phyloP scores from a whole-genome alignment of 371 early-diverging fungal species.

The Entomophthora muscae region DNA sequence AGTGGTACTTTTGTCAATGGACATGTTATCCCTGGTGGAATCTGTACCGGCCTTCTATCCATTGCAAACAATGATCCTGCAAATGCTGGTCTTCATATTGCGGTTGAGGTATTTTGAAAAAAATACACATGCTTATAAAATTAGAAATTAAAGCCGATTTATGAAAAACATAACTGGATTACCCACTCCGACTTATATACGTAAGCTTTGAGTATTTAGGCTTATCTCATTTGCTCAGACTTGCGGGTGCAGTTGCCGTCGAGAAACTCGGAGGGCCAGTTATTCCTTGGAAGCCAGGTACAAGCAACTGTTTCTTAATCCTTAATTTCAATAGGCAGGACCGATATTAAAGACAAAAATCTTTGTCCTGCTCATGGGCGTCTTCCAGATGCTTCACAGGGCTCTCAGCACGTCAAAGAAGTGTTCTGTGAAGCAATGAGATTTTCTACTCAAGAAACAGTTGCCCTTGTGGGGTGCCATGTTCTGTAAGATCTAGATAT shows the following conservation, averaged over 20 bases:
- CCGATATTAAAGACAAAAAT: constrained; percentile 6
- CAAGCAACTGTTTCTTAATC: constrained; percentile 29
- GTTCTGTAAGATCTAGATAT: constrained; percentile 22
- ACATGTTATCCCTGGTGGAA: constrained; percentile 73
- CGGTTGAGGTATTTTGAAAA: constrained; percentile 59
- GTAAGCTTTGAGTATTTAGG: neutral
- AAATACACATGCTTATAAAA: constrained; percentile 52
- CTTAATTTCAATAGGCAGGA: neutral
- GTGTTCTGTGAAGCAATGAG: constrained; percentile 82
- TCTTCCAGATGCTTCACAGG: constrained; percentile 74
- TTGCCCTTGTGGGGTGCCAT: constrained; percentile 81
- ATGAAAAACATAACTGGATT: constrained; percentile 7
- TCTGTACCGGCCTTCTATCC: constrained; percentile 66
- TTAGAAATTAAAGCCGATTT: constrained; percentile 7
- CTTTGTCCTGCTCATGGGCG: constrained; percentile 73
- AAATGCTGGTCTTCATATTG: constrained; percentile 69
- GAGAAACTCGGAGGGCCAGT: constrained; percentile 79
- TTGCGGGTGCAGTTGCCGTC: constrained; percentile 78
- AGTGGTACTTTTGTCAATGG: constrained; percentile 76
- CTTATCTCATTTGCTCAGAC: constrained; percentile 79
- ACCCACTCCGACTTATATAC: constrained; percentile 5
- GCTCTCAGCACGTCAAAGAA: constrained; percentile 50
- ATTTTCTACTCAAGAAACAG: constrained; percentile 89
- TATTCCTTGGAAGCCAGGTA: constrained; percentile 77
- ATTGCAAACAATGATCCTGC: constrained; percentile 54